These are phyloP conservation scores for Trichosporon sp. DNA, from an alignment of 1,284 basidiomycete species.

Conservation along the genomic window DNA sequence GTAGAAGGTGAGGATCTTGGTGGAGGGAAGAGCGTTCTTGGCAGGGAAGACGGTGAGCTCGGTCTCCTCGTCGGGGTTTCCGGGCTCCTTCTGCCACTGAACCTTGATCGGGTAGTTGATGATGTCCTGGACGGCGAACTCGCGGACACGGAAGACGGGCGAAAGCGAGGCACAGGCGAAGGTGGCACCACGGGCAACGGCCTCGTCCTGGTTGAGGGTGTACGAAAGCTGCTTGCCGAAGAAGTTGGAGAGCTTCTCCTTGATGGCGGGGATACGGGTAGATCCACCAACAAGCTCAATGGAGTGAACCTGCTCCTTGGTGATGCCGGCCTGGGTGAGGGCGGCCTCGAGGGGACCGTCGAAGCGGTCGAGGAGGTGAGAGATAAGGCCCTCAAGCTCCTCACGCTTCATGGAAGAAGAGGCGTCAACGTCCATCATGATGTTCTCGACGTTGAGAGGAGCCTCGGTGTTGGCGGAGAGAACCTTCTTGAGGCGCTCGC, in stretches of 20 bases:
- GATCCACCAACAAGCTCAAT: conserved; percentile 65
- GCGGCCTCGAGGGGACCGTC: conserved; percentile 56
- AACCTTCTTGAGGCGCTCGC: conserved; percentile 68
- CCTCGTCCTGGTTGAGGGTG: conserved; percentile 94
- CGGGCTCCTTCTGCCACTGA: conserved; percentile 66
- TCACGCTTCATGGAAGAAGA: conserved; percentile 58
- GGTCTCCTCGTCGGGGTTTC: conserved; percentile 78
- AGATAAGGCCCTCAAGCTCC: conserved; percentile 56
- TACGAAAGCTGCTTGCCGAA: conserved; percentile 70
- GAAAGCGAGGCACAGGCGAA: conserved; percentile 91
- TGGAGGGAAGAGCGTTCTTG: conserved; percentile 77
- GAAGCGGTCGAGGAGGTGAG: conserved; percentile 56
- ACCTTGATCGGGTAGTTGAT: conserved; percentile 80
- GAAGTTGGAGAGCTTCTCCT: conserved; percentile 59
- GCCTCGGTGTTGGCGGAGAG: conserved; percentile 78
- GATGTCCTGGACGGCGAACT: conserved; percentile 80
- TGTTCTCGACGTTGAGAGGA: conserved; percentile 81
- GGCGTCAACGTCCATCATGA: conserved; percentile 82
- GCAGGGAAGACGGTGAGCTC: conserved; percentile 79
- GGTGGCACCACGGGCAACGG: conserved; percentile 84
- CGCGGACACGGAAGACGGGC: conserved; percentile 89
- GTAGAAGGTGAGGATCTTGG: conserved; percentile 91
- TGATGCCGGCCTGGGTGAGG: conserved; percentile 57
- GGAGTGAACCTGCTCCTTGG: conserved; percentile 58
- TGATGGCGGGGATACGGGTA: conserved; percentile 64